Base-by-base conservation (phyloP, 2,329 filamentous ascomycete species). In the Cordyceps javanica region DNA sequence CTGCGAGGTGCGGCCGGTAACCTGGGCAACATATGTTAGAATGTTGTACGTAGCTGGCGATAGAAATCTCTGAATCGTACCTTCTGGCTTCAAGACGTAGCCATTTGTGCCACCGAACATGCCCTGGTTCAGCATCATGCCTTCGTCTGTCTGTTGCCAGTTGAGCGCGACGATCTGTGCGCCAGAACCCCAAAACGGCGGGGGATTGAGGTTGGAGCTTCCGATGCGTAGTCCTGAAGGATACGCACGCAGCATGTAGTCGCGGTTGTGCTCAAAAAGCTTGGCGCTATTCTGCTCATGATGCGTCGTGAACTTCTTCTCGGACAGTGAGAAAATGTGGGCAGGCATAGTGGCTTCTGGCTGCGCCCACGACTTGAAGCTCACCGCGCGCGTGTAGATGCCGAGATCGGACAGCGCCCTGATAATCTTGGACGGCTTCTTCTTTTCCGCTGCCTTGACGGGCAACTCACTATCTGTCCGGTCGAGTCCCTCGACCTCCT, bases 101-200 rank as follows among this genome's bases (percentile, higher is more conserved):
- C 92, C 92, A n/a, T 80, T 80, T 0, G 89, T 90, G 11, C 87
- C 89, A 2, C 85, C 82, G 71, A 96, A 96, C 90, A 96, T 94
- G 64, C 85, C 92, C 67, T 94, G 87, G 68, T 97, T 97, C 14
- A 96, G 81, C 93, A 97, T 97, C 87, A 95, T 95, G 32, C 90
- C 91, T 64, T 90, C 88, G 66, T 97, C 91, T 71, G 89, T 86
- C 60, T 86, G 87, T 72, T 97, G 92, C 90, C 92, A 97, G 73
- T 97, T 97, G 60, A 97, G 77, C 0, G 92, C 92, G 1, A 95
- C 91, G 64, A 97, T 87, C 71, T 97, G 92, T 3, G 95, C 87
- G 14, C 92, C 92, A 62, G 90, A 87, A 32, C 90, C 82, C 92
- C 92, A 97, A 72, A 92, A 94, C 3, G 87, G 80, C 1, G 85